A percentile compares a stretch with the other conserved stretches of the same genome.
phyloP scores from a whole-genome alignment of 495 filamentous ascomycete genomes.

The Penicillium silybi region DNA sequence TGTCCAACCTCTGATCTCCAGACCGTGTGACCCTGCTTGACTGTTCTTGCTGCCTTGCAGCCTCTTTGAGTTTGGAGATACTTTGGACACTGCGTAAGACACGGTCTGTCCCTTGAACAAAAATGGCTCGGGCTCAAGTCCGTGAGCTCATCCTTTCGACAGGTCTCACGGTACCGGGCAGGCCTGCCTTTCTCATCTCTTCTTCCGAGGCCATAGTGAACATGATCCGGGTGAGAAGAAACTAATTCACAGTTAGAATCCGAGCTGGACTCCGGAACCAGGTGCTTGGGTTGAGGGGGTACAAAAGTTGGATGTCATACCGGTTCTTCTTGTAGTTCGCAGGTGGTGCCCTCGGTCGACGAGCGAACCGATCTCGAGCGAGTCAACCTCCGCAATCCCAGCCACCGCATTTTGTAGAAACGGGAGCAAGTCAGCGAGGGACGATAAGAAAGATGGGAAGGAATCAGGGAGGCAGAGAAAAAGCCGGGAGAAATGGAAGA shows the following conservation, averaged over 20 bases:
- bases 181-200: neutral
- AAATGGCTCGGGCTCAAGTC: neutral
- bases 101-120: neutral
- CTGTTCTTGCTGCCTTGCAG: constrained; percentile 14
- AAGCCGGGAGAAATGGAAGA: neutral
- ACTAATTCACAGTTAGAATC: neutral
- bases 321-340: constrained; percentile 19
- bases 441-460: constrained; percentile 1
- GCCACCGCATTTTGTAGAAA: constrained; percentile 31
- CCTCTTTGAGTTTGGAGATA: constrained; percentile 10
- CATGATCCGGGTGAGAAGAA: neutral
- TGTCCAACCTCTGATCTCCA: constrained; percentile 35
- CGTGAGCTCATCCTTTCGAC: neutral
- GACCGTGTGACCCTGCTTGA: constrained; percentile 20
- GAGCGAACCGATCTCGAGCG: constrained; percentile 19
- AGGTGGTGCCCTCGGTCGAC: constrained; percentile 4
- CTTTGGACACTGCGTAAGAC: neutral
- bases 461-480: constrained; percentile 1
- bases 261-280: neutral
- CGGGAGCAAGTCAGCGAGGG: neutral
- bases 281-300: neutral
- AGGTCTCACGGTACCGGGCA: neutral
- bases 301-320: constrained; percentile 14
- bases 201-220: neutral
- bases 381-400: constrained; percentile 27